Conservation (phyloP, 2,329 filamentous ascomycete genomes). For the Domatiomyces globalis region DNA sequence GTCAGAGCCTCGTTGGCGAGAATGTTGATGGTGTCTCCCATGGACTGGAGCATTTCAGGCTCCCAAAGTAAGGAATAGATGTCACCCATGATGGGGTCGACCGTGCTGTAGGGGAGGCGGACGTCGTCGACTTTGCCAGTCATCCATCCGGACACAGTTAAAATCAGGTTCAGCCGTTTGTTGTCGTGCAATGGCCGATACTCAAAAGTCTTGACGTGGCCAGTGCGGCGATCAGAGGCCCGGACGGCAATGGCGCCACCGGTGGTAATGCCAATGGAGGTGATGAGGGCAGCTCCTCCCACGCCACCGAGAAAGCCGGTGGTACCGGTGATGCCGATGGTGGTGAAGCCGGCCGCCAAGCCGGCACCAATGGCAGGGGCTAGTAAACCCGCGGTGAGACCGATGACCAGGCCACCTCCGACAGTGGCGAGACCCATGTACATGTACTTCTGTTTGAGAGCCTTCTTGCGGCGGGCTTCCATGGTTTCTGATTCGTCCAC, state of each 20-base stretch:
- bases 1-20: constrained; percentile 95
- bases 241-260: constrained; percentile 74
- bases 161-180: constrained; percentile 87
- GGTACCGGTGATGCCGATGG: constrained; percentile 83
- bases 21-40: constrained; percentile 98
- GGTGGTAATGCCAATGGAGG: constrained; percentile 71
- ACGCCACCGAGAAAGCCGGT: constrained; percentile 78
- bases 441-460: constrained; percentile 69
- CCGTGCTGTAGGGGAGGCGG: constrained; percentile 83
- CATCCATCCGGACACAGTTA: constrained; percentile 96
- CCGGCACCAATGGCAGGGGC: constrained; percentile 90
- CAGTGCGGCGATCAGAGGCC: constrained; percentile 75
- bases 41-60: constrained; percentile 92
- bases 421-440: constrained; percentile 97
- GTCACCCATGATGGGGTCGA: constrained; percentile 96
- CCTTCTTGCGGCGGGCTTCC: constrained; percentile 66
- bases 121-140: constrained; percentile 96
- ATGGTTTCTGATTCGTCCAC: constrained; percentile 97
- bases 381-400: constrained; percentile 77
- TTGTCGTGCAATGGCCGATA: constrained; percentile 96
- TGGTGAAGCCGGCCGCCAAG: constrained; percentile 85
- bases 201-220: constrained; percentile 89
- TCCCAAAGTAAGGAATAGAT: constrained; percentile 96
- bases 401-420: constrained; percentile 86
- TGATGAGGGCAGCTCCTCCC: constrained; percentile 86